These are phyloP conservation scores for Eucalyptus erythrocorys DNA, from an alignment of 345 rosid genomes.

Conservation along the genomic window DNA sequence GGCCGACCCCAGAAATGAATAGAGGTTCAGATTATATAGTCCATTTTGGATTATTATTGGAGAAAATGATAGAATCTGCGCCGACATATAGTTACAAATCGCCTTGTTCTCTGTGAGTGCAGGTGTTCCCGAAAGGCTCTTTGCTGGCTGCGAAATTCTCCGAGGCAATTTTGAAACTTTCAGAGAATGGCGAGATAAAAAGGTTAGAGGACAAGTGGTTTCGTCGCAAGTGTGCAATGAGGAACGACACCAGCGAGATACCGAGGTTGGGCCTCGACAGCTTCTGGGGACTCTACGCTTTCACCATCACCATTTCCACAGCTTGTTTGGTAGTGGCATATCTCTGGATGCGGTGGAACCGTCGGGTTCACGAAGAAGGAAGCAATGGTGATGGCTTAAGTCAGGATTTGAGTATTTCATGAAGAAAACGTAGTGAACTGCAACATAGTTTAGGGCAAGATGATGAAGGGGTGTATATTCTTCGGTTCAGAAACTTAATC, in stretches of 20 bases:
- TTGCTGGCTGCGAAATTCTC: slow-evolving; percentile 27
- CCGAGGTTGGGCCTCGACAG: slow-evolving; percentile 15
- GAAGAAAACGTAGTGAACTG: background rate
- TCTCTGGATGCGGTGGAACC: background rate
- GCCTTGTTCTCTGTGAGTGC: background rate
- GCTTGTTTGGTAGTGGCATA: slow-evolving; percentile 9
- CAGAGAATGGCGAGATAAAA: slow-evolving; percentile 17
- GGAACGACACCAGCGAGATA: background rate
- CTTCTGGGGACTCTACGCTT: slow-evolving; percentile 30
- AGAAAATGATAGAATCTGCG: background rate
- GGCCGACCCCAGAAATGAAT: background rate
- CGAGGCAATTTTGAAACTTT: slow-evolving; percentile 19
- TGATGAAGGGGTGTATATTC: background rate
- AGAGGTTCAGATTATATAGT: background rate
- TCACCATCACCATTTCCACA: slow-evolving; percentile 18
- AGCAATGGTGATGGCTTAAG: background rate
- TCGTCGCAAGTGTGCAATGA: slow-evolving; percentile 1
- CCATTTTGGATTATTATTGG: background rate
- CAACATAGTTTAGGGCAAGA: background rate
- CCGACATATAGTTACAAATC: background rate
- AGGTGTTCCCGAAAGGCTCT: slow-evolving; percentile 44
- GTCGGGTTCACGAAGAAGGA: background rate
- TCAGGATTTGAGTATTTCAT: background rate
- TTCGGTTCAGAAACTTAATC: background rate
- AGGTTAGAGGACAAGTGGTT: slow-evolving; percentile 18